Base-by-base conservation (phyloP, 2,329 filamentous ascomycete genomes). In the Fusarium mexicanum region DNA sequence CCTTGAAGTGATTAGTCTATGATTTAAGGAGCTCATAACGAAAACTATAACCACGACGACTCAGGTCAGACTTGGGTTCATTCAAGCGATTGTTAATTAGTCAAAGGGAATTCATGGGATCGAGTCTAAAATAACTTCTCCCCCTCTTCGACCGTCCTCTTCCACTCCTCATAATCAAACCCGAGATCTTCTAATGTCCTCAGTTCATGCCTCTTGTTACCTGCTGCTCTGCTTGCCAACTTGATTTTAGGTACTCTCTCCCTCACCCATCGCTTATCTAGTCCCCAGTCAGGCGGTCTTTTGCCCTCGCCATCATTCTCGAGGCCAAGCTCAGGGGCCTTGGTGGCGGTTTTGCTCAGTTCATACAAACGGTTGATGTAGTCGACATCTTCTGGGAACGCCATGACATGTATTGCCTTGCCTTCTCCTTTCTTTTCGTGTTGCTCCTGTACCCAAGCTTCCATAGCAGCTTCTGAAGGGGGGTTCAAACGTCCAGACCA, bases 401-500 rank as follows among this genome's bases (percentile, higher is more conserved):
- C 78, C 47, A 87, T 73, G 31, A 82, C 77, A 69, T 88, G 86
- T 18, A 87, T 82, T 12, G 79, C 74, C 29, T 79, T 83, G 26
- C 75, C 71, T n/a, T 78, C 80, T 4, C 82, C 84, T 79, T 89
- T 91, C 2, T 76, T 74, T 54, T 83, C 76, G 85, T 92, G 89
- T 35, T 87, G 85, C 0, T 77, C 58, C 3, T 80, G 78, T 75
- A 94, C 91, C 91, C 92, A 94, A 0, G 77, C 77, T 33, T 84
- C 78, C 92, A 94, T 94, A 31, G 88, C 87, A 0, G 77, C 65
- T 3, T 79, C 76, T 0, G 85, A 77, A 2, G 93, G 92, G 2
- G 94, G 81, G 0, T 77, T 58, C 0, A 94, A 81, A 0, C 91
- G 86, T 0, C 89, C 89, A 0, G 92, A 88, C 84, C 90, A 93